Evolutionary conservation across 2,329 filamentous ascomycete species (phyloP).

Genomic region (Verticillium tricorpus): DNA sequence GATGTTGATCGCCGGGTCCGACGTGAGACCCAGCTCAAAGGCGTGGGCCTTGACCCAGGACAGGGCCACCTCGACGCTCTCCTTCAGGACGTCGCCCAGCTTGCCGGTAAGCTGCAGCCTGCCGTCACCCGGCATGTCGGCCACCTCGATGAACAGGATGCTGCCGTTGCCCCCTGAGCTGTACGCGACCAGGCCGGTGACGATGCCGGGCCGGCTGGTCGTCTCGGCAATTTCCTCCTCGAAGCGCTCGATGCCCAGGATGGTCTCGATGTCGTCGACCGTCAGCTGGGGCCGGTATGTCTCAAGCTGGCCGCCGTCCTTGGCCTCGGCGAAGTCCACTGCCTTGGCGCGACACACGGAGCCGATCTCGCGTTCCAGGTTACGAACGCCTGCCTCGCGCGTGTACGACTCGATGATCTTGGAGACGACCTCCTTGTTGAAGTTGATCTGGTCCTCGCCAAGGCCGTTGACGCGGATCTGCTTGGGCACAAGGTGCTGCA

Average conservation of each 20-base stretch:
- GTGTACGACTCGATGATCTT: constrained; percentile 97
- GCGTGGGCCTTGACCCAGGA: constrained; percentile 97
- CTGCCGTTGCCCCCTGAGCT: constrained; percentile 87
- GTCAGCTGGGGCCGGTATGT: constrained; percentile 71
- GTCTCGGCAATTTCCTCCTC: constrained; percentile 95
- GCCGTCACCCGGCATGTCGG: constrained; percentile 91
- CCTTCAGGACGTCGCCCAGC: constrained; percentile 93
- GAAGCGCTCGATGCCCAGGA: constrained; percentile 88
- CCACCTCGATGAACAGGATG: constrained; percentile 97
- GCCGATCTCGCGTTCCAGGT: constrained; percentile 91
- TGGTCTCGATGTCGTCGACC: constrained; percentile 78
- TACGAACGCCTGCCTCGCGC: constrained; percentile 91
- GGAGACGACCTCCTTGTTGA: constrained; percentile 81
- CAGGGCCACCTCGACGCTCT: constrained; percentile 91
- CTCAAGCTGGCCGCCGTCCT: constrained; percentile 64
- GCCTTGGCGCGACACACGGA: constrained; percentile 93
- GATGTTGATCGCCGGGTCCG: constrained; percentile 79
- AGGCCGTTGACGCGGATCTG: constrained; percentile 91
- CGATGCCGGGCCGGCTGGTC: constrained; percentile 77
- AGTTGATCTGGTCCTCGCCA: constrained; percentile 61
- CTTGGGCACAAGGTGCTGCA: constrained; percentile 91
- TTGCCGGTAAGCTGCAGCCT: constrained; percentile 94
- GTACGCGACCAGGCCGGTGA: constrained; percentile 94
- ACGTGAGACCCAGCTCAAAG: constrained; percentile 80
- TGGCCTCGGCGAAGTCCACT: constrained; percentile 88